A percentile compares a stretch with the other conserved stretches of the same genome.
Evolutionary conservation across 2,329 filamentous ascomycete genomes (phyloP).

Genomic region (Aspergillus bombycis): DNA sequence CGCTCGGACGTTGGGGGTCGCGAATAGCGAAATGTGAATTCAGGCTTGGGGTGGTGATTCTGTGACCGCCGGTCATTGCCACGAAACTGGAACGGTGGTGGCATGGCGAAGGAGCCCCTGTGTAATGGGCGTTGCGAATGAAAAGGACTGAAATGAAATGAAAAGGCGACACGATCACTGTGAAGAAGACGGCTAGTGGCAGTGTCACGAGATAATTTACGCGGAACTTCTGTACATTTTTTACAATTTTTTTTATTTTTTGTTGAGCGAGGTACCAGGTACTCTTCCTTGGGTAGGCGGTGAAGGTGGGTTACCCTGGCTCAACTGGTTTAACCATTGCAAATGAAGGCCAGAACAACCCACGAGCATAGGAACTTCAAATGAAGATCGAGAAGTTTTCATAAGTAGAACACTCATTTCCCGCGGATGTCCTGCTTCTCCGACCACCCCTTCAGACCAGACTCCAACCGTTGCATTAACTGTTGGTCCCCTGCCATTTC

Average conservation of each 20-base stretch:
- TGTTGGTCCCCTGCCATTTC: slow-evolving; percentile 53
- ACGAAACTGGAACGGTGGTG: slow-evolving; percentile 38
- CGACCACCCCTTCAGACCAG: slow-evolving; percentile 22
- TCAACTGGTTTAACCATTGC: too few species aligned
- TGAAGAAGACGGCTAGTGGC: not conserved
- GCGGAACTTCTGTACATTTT: too few species aligned
- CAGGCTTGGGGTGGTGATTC: slow-evolving; percentile 27
- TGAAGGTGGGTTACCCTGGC: not conserved
- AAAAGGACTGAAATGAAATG: not conserved
- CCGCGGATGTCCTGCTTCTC: not conserved
- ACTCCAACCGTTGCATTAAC: slow-evolving; percentile 32
- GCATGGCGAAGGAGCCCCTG: slow-evolving; percentile 15
- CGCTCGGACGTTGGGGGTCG: slow-evolving; percentile 41
- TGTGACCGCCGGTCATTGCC: slow-evolving; percentile 33
- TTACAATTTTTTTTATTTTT: not conserved
- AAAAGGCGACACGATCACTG: not conserved
- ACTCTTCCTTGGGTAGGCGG: slow-evolving; percentile 16
- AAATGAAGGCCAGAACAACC: too few species aligned
- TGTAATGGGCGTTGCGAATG: not conserved
- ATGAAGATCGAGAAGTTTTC: too few species aligned
- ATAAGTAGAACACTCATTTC: not conserved
- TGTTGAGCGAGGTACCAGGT: not conserved
- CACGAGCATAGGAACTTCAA: too few species aligned
- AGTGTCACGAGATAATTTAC: not conserved
- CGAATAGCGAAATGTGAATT: slow-evolving; percentile 47